A percentile compares a stretch with the other conserved stretches of the same genome.
These are phyloP conservation scores for Pseudonitzschia pungens DNA, from an alignment of 108 stramenopile genomes.

Conservation along the genomic window DNA sequence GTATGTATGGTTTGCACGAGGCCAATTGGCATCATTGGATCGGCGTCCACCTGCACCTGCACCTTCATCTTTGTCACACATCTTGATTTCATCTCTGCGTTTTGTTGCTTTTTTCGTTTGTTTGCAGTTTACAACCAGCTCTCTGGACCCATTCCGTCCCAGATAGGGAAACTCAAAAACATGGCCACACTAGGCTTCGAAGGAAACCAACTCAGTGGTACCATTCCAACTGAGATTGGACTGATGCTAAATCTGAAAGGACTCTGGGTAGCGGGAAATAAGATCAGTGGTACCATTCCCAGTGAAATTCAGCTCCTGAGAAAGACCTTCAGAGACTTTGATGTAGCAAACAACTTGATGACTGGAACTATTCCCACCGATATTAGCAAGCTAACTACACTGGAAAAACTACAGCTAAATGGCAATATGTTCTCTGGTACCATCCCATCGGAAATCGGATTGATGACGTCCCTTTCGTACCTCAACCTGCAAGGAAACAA, in stretches of 20 bases:
- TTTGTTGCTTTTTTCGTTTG: not conserved
- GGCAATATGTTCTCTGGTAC: constrained; percentile 47
- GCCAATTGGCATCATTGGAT: too few species aligned
- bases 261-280: not conserved
- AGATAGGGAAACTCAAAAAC: not conserved
- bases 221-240: constrained; percentile 6
- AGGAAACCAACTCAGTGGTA: not conserved
- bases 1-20: too few species aligned
- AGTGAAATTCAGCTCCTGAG: not conserved
- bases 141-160: constrained; percentile 18
- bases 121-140: constrained; percentile 6
- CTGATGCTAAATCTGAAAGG: not conserved
- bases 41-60: too few species aligned
- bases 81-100: not conserved
- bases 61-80: too few species aligned
- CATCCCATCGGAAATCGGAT: constrained; percentile 44
- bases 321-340: not conserved
- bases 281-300: not conserved
- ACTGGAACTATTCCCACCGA: not conserved
- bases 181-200: not conserved
- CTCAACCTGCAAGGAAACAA: constrained; percentile 25
- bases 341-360: not conserved
- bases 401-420: not conserved
- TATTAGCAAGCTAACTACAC: not conserved
- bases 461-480: constrained; percentile 23